phyloP scores from a whole-genome alignment of 140 eudicot genomes.

The Senecio squalidus region DNA sequence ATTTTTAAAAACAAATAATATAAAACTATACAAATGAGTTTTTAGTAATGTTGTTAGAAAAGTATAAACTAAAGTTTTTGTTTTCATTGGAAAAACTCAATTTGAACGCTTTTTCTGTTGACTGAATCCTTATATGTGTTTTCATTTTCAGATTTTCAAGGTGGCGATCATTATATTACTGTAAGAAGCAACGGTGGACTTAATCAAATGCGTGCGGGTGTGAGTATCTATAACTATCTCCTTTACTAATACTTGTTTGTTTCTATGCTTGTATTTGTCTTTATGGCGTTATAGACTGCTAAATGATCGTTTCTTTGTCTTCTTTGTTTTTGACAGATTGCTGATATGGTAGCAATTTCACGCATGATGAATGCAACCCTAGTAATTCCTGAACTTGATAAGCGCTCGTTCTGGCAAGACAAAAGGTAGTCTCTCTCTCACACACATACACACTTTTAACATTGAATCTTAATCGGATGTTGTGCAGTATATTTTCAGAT shows the following conservation, averaged over 20 bases:
- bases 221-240: slow-evolving; percentile 32
- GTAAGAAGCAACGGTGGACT: slow-evolving; percentile 89
- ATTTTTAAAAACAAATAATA: too few relatives aligned
- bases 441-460: slow-evolving; percentile 8
- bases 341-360: slow-evolving; percentile 96
- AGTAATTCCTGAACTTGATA: slow-evolving; percentile 91
- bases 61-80: background rate
- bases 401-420: slow-evolving; percentile 95
- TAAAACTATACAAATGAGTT: too few relatives aligned
- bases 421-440: slow-evolving; percentile 47
- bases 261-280: background rate
- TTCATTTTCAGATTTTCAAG: slow-evolving; percentile 43
- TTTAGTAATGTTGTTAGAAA: too few relatives aligned
- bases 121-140: background rate
- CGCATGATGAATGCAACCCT: slow-evolving; percentile 91
- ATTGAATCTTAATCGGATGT: slow-evolving; percentile 17
- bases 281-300: too few relatives aligned
- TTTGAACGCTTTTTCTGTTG: background rate
- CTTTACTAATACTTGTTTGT: background rate
- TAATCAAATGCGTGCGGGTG: slow-evolving; percentile 98
- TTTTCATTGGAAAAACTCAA: background rate
- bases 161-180: slow-evolving; percentile 59
- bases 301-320: too few relatives aligned
- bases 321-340: slow-evolving; percentile 45
- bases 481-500: slow-evolving; percentile 81